These are phyloP conservation scores for Penicillium digitatum DNA, from an alignment of 2,329 filamentous ascomycete genomes.

Conservation along the genomic window DNA sequence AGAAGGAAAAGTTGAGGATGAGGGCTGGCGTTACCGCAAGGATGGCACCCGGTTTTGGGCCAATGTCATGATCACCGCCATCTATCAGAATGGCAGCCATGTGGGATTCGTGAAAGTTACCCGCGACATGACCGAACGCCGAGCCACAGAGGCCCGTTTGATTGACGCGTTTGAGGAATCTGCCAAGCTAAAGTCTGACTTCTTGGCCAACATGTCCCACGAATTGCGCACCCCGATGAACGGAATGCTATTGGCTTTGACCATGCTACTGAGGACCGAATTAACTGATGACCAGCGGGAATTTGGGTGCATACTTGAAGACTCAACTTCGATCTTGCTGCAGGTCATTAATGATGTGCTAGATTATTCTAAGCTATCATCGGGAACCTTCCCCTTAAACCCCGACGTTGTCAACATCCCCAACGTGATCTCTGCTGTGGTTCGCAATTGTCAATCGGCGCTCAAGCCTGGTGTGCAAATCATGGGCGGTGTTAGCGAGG, in stretches of 20 bases:
- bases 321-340: slow-evolving; percentile 56
- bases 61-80: slow-evolving; percentile 56
- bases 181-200: slow-evolving; percentile 60
- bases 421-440: slow-evolving; percentile 46
- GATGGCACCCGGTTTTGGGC: slow-evolving; percentile 60
- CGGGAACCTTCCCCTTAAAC: slow-evolving; percentile 56
- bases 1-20: slow-evolving; percentile 56
- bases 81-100: slow-evolving; percentile 52
- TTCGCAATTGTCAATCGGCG: slow-evolving; percentile 49
- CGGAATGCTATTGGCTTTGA: slow-evolving; percentile 58
- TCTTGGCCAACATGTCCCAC: slow-evolving; percentile 61
- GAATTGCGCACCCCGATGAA: slow-evolving; percentile 64
- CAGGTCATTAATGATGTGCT: slow-evolving; percentile 63
- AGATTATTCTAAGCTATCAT: slow-evolving; percentile 62
- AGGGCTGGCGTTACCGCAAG: slow-evolving; percentile 58
- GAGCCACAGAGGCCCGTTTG: slow-evolving; percentile 52
- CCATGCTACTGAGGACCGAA: slow-evolving; percentile 53
- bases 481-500: slow-evolving; percentile 40
- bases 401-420: slow-evolving; percentile 51
- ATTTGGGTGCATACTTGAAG: slow-evolving; percentile 55
- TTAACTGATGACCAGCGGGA: slow-evolving; percentile 55
- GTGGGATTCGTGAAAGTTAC: slow-evolving; percentile 59
- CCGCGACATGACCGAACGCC: slow-evolving; percentile 55
- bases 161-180: slow-evolving; percentile 59
- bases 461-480: slow-evolving; percentile 49